phyloP scores from a whole-genome alignment of 208 protist species.

The Herpetomonas tarakana region DNA sequence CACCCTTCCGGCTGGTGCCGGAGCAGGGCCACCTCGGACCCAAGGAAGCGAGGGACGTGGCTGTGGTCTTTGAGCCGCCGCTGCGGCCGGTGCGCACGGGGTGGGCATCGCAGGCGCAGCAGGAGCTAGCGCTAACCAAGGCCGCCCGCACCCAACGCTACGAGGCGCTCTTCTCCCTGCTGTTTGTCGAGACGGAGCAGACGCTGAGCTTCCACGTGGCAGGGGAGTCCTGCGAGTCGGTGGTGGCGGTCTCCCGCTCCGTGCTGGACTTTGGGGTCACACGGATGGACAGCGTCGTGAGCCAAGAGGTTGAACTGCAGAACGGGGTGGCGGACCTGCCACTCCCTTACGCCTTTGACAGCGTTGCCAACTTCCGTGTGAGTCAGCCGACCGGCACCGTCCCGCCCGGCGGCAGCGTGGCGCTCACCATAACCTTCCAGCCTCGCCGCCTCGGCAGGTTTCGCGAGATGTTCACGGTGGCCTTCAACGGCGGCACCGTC shows the following conservation, averaged over 20 bases:
- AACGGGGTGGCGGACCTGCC: slow-evolving; percentile 83
- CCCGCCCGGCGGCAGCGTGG: slow-evolving; percentile 21
- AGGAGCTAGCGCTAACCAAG: slow-evolving; percentile 18
- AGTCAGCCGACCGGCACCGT: slow-evolving; percentile 45
- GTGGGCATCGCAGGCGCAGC: slow-evolving; percentile 27
- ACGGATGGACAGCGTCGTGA: slow-evolving; percentile 44
- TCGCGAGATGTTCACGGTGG: slow-evolving; percentile 49
- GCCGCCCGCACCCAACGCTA: slow-evolving; percentile 27
- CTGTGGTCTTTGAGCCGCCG: slow-evolving; percentile 71
- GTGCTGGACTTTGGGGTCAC: slow-evolving; percentile 80
- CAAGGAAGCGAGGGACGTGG: slow-evolving; percentile 36
- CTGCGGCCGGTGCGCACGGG: slow-evolving; percentile 45
- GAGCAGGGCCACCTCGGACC: slow-evolving; percentile 71
- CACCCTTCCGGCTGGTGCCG: slow-evolving; percentile 72
- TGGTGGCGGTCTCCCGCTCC: slow-evolving; percentile 55
- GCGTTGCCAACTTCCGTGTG: slow-evolving; percentile 79
- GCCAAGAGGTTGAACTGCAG: slow-evolving; percentile 40
- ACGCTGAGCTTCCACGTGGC: slow-evolving; percentile 68
- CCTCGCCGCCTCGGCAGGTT: slow-evolving; percentile 81
- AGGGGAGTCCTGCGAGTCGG: slow-evolving; percentile 64
- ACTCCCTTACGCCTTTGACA: slow-evolving; percentile 59
- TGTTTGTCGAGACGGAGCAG: slow-evolving; percentile 88
- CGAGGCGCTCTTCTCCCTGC: slow-evolving; percentile 68
- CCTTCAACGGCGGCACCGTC: slow-evolving; percentile 68
- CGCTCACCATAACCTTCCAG: slow-evolving; percentile 73